Evolutionary conservation across 306 rosid genomes (phyloP).

Genomic region (Phaseolus lunatus): DNA sequence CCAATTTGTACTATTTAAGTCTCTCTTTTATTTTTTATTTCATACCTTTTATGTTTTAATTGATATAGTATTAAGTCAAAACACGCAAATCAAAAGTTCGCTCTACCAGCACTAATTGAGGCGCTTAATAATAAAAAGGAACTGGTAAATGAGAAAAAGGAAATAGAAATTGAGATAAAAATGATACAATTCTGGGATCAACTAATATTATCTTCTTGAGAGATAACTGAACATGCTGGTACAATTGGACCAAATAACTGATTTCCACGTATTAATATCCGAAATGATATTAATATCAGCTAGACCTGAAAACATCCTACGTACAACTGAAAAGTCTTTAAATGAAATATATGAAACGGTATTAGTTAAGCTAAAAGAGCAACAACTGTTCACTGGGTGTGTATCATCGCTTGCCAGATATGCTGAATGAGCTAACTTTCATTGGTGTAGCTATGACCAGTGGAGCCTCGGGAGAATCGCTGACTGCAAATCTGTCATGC

Average conservation of each 20-base stretch:
- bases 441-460: constrained; percentile 93
- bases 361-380: constrained; percentile 48
- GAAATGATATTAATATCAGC: constrained; percentile 1
- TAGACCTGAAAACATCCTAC: constrained; percentile 39
- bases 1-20: not conserved
- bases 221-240: constrained; percentile 34
- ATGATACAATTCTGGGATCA: constrained; percentile 24
- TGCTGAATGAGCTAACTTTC: constrained; percentile 99
- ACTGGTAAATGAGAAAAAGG: not conserved
- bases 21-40: constrained; percentile 6
- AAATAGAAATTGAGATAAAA: constrained; percentile 18
- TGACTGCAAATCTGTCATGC: constrained; percentile 92
- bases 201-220: constrained; percentile 27
- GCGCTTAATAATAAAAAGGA: not conserved
- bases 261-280: not conserved
- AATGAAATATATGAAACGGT: constrained; percentile 48
- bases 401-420: constrained; percentile 75
- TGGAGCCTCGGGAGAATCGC: constrained; percentile 97
- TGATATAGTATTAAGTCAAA: not conserved
- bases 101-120: not conserved
- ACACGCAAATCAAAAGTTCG: not conserved
- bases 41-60: constrained; percentile 20
- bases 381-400: constrained; percentile 25
- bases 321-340: constrained; percentile 46
- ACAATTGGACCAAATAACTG: constrained; percentile 46